Evolutionary conservation across 805 yeast species (phyloP).

Genomic region (Pichia thaimueangensis): DNA sequence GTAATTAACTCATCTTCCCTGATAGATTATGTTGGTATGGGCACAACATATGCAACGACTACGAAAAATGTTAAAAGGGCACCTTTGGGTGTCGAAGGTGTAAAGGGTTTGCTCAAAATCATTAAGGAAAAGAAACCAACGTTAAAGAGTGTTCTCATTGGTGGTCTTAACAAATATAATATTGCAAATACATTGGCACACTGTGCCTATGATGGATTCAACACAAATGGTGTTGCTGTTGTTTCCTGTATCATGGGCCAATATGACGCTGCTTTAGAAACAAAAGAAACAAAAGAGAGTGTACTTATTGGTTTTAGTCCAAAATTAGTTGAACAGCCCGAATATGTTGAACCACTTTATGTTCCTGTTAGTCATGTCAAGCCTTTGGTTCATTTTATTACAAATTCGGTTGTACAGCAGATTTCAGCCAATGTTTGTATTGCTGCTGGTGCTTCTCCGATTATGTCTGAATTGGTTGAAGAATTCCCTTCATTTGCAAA

Average conservation of each 20-base stretch:
- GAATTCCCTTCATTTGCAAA: conserved; percentile 65
- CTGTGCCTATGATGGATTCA: conserved; percentile 37
- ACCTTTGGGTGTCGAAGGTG: conserved; percentile 69
- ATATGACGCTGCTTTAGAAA: conserved; percentile 44
- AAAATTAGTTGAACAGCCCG: background rate
- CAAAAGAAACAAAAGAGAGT: conserved; percentile 25
- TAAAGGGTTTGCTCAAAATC: conserved; percentile 44
- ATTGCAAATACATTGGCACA: conserved; percentile 51
- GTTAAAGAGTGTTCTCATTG: conserved; percentile 68
- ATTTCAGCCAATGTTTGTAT: conserved; percentile 82
- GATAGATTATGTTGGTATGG: conserved; percentile 78
- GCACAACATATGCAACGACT: conserved; percentile 66
- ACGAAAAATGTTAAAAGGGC: conserved; percentile 55
- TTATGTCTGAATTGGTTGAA: conserved; percentile 68
- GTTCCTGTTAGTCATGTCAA: background rate
- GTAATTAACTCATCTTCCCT: conserved; percentile 30
- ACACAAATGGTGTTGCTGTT: conserved; percentile 78
- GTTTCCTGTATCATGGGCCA: conserved; percentile 81
- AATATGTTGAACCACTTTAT: background rate
- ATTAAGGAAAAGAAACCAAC: conserved; percentile 32
- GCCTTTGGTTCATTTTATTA: conserved; percentile 81
- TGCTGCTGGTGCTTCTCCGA: conserved; percentile 81
- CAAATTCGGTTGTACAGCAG: conserved; percentile 83
- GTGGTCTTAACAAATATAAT: conserved; percentile 67
- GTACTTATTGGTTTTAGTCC: conserved; percentile 3